phyloP scores from a whole-genome alignment of 1,284 basidiomycete genomes.

The Leccinum cinnamomeum region DNA sequence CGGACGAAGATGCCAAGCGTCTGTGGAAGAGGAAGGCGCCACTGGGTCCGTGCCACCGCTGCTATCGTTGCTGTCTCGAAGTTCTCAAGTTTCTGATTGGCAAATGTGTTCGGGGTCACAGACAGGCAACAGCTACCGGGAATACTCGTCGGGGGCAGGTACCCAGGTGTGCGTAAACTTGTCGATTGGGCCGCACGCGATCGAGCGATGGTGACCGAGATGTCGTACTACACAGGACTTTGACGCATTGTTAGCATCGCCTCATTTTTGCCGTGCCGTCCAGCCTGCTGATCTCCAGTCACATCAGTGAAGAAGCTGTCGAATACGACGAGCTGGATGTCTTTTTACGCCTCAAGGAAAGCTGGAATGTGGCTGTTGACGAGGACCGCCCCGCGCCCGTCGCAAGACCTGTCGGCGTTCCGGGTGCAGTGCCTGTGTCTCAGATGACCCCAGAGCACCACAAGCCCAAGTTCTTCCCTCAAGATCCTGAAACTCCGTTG shows the following conservation, averaged over 20 bases:
- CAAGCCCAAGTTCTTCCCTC: slow-evolving; percentile 53
- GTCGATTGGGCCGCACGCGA: background rate
- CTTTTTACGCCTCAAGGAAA: slow-evolving; percentile 72
- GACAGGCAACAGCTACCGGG: slow-evolving; percentile 81
- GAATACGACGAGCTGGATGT: slow-evolving; percentile 67
- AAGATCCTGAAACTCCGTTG: slow-evolving; percentile 48
- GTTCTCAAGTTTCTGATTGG: background rate
- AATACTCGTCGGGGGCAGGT: slow-evolving; percentile 71
- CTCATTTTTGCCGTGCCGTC: slow-evolving; percentile 8
- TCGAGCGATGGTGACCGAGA: slow-evolving; percentile 4
- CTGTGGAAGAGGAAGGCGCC: slow-evolving; percentile 80
- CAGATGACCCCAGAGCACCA: slow-evolving; percentile 79
- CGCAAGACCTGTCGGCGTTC: slow-evolving; percentile 68
- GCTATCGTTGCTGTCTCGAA: slow-evolving; percentile 5
- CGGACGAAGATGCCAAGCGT: slow-evolving; percentile 75
- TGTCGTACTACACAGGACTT: slow-evolving; percentile 44
- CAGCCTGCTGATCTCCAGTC: slow-evolving; percentile 11
- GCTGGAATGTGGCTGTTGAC: slow-evolving; percentile 58
- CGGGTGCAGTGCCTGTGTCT: slow-evolving; percentile 67
- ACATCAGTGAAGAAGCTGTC: slow-evolving; percentile 72
- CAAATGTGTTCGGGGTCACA: slow-evolving; percentile 28
- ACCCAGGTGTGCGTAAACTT: slow-evolving; percentile 48
- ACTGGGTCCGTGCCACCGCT: slow-evolving; percentile 40
- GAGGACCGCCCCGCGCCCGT: slow-evolving; percentile 51
- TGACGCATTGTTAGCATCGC: slow-evolving; percentile 50